These are phyloP conservation scores for Drechmeria coniospora DNA, from an alignment of 2,329 filamentous ascomycete genomes.

Conservation along the genomic window DNA sequence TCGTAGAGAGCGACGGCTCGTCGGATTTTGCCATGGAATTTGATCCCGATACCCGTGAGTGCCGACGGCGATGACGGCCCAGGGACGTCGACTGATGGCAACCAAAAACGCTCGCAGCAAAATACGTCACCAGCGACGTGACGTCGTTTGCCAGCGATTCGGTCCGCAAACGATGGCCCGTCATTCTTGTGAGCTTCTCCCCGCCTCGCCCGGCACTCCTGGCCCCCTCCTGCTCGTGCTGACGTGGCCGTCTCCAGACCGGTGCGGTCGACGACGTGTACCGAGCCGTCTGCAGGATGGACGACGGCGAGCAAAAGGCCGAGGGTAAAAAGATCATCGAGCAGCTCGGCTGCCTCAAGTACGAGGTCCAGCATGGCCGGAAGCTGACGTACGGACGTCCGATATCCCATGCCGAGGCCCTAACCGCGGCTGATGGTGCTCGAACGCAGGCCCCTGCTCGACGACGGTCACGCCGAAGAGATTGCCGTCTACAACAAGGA, in stretches of 20 bases:
- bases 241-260: slow-evolving; percentile 38
- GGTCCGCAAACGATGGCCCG: slow-evolving; percentile 76
- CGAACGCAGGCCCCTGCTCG: slow-evolving; percentile 49
- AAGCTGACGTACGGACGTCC: slow-evolving; percentile 47
- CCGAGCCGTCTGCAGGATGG: slow-evolving; percentile 45
- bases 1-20: too few species aligned
- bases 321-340: slow-evolving; percentile 82
- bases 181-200: slow-evolving; percentile 61
- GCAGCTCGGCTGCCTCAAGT: slow-evolving; percentile 70
- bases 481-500: slow-evolving; percentile 76
- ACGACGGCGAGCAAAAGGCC: slow-evolving; percentile 46
- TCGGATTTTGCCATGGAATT: too few species aligned
- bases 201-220: too few species aligned
- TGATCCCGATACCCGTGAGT: too few species aligned
- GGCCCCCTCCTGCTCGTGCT: too few species aligned
- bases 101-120: too few species aligned
- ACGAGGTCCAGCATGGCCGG: slow-evolving; percentile 85
- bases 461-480: slow-evolving; percentile 70
- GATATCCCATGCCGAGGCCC: not conserved
- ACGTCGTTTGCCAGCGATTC: slow-evolving; percentile 79
- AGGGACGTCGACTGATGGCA: too few species aligned
- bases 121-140: slow-evolving; percentile 64
- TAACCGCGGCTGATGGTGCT: slow-evolving; percentile 2
- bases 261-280: slow-evolving; percentile 91
- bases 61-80: too few species aligned